Base-by-base conservation (phyloP, 768 basidiomycete species). In the Pleurotus giganteus region DNA sequence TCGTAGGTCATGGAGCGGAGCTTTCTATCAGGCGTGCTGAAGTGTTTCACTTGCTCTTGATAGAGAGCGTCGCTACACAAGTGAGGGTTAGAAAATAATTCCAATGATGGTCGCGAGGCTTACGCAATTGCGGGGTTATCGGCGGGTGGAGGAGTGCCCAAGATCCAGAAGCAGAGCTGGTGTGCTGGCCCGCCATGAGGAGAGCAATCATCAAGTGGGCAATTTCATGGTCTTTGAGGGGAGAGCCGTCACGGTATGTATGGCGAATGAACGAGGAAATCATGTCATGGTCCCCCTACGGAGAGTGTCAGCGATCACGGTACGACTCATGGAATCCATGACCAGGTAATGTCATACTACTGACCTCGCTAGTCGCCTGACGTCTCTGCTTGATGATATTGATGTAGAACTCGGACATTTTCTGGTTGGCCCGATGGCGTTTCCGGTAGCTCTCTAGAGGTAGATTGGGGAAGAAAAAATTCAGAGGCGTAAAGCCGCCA, bases 111-210 rank as follows among this genome's bases (percentile, higher is more conserved):
- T 45, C 24, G 4, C 47, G n/a, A 2, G 34, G 81, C 88, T 63
- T 66, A 94, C 91, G 82, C 84, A 57, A 95, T 63, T 23, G 89
- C 84, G 1, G 80, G 81, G 44, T 86, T 81, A 59, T 82, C 74
- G 24, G 94, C 96, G 27, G 69, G 65, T 97, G 93, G 39, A 98
- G 82, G 34, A 98, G 77, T 12, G 86, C 68, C 97, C 97, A 99
- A 8, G 94, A 88, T 28, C 86, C 86, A 19, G 92, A 88, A 2
- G 97, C 88, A 12, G 97, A 97, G 63, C 90, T 92, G 0, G 97
- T 99, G 72, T 99, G 97, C 73, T 99, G 97, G 34, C 97, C 97
- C 39, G 97, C 97, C 97, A 99, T 98, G 59, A 99, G 85, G 42
- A 99, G 82, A 13, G 97, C 97, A 65, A 98, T 99, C 88, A 99